Percentiles rank a stretch among this genome's conserved stretches.
Conservation (phyloP, 2,329 filamentous ascomycete genomes). For the Trichoderma hamatum region DNA sequence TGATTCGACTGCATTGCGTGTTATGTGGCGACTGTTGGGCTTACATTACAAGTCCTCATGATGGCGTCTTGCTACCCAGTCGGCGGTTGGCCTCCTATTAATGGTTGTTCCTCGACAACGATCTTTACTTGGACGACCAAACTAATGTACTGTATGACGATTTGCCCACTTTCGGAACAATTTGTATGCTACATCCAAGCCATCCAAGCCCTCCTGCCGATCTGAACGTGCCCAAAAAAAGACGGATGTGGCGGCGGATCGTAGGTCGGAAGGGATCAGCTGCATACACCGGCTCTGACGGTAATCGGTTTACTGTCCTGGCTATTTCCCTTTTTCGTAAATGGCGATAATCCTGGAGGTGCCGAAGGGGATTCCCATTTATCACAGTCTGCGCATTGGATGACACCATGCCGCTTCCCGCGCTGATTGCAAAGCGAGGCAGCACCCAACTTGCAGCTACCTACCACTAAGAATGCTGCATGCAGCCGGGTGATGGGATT, state of each 20-base stretch:
- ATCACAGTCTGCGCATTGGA: not conserved
- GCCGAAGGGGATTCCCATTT: constrained; percentile 1
- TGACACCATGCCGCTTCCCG: not conserved
- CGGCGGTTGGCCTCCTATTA: not conserved
- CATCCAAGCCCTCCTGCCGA: constrained; percentile 22
- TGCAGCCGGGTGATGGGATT: constrained; percentile 18
- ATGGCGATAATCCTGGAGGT: constrained; percentile 9
- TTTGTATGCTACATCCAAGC: not conserved
- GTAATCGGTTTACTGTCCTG: not conserved
- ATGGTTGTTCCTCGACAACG: not conserved
- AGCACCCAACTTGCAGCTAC: constrained; percentile 4
- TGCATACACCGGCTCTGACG: constrained; percentile 22
- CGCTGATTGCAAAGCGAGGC: not conserved
- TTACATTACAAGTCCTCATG: not conserved
- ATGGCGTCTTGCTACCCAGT: not conserved
- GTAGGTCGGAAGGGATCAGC: constrained; percentile 22
- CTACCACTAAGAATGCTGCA: constrained; percentile 7
- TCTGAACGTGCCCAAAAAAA: constrained; percentile 3
- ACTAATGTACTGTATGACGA: constrained; percentile 10
- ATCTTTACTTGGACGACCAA: not conserved
- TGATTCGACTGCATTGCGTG: not conserved
- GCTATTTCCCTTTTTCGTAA: constrained; percentile 5
- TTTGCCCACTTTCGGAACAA: constrained; percentile 11
- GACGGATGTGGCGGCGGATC: constrained; percentile 23
- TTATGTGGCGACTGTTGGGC: constrained; percentile 20